phyloP scores from a whole-genome alignment of 805 yeast genomes.

The Kazachstania bromeliacearum region DNA sequence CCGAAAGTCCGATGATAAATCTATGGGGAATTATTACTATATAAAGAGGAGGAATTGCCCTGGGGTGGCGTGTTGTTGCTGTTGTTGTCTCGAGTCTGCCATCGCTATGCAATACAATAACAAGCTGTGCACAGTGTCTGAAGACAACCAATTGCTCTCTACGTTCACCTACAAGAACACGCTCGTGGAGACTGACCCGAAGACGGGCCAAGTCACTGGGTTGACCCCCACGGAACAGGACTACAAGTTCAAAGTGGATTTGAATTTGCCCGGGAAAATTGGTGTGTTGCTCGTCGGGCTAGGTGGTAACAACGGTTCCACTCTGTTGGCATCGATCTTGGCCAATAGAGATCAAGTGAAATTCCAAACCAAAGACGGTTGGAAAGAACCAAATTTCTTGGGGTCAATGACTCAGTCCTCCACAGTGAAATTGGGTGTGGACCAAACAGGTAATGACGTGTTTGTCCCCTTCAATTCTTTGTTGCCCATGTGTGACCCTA shows the following conservation, averaged over 20 bases:
- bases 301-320: constrained; percentile 95
- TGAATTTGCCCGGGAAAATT: constrained; percentile 61
- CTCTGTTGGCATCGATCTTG: constrained; percentile 72
- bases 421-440: constrained; percentile 83
- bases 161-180: constrained; percentile 8
- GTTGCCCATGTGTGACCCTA: constrained; percentile 83
- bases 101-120: constrained; percentile 5
- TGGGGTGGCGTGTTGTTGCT: too few relatives aligned
- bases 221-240: constrained; percentile 67
- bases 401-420: constrained; percentile 94
- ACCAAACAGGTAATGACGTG: constrained; percentile 70
- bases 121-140: constrained; percentile 3
- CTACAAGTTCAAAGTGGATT: constrained; percentile 79
- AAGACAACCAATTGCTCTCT: constrained; percentile 5
- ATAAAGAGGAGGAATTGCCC: too few relatives aligned
- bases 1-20: too few relatives aligned
- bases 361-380: constrained; percentile 75
- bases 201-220: constrained; percentile 40
- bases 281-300: constrained; percentile 89
- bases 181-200: constrained; percentile 11
- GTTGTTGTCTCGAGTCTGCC: neutral
- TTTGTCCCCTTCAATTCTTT: constrained; percentile 87
- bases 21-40: too few relatives aligned
- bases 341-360: constrained; percentile 74
- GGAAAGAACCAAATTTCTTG: constrained; percentile 56